These are phyloP conservation scores for Intubia oerlemansii DNA, from an alignment of 2,329 filamentous ascomycete genomes.

Conservation along the genomic window DNA sequence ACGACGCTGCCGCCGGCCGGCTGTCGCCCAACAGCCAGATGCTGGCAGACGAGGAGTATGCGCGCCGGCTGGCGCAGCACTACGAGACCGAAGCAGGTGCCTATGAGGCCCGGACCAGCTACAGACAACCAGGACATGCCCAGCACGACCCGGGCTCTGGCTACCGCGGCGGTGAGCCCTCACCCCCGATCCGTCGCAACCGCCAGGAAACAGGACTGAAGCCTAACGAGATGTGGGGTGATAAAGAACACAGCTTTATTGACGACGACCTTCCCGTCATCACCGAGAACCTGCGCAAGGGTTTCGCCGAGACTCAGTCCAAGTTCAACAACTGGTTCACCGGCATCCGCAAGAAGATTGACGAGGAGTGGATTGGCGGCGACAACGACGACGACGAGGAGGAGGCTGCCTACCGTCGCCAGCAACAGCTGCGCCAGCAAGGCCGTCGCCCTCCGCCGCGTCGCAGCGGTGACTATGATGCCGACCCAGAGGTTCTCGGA, in stretches of 20 bases:
- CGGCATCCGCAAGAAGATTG: slow-evolving; percentile 78
- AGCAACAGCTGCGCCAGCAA: slow-evolving; percentile 1
- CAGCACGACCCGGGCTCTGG: neutral
- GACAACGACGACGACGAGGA: slow-evolving; percentile 26
- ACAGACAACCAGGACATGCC: slow-evolving; percentile 16
- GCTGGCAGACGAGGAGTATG: slow-evolving; percentile 78
- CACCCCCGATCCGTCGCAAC: neutral
- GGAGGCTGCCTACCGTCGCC: neutral
- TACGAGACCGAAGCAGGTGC: slow-evolving; percentile 42
- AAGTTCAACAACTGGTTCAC: slow-evolving; percentile 89
- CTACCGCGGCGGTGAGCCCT: too few relatives aligned
- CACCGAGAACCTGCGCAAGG: slow-evolving; percentile 79
- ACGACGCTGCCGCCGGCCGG: slow-evolving; percentile 39
- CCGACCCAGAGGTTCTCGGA: slow-evolving; percentile 71
- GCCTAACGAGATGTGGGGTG: slow-evolving; percentile 36
- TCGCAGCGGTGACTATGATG: slow-evolving; percentile 83
- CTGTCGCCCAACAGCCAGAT: slow-evolving; percentile 53
- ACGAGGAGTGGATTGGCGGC: slow-evolving; percentile 65
- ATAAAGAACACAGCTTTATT: slow-evolving; percentile 73
- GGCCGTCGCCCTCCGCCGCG: slow-evolving; percentile 20
- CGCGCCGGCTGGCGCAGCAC: slow-evolving; percentile 75
- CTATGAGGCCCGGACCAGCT: slow-evolving; percentile 32
- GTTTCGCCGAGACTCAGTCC: slow-evolving; percentile 81
- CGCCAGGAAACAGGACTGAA: slow-evolving; percentile 21
- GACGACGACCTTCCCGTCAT: slow-evolving; percentile 93